A percentile compares a stretch with the other conserved stretches of the same genome.
Evolutionary conservation across 495 filamentous ascomycete genomes (phyloP).

Genomic region (Aspergillus saccharolyticus): DNA sequence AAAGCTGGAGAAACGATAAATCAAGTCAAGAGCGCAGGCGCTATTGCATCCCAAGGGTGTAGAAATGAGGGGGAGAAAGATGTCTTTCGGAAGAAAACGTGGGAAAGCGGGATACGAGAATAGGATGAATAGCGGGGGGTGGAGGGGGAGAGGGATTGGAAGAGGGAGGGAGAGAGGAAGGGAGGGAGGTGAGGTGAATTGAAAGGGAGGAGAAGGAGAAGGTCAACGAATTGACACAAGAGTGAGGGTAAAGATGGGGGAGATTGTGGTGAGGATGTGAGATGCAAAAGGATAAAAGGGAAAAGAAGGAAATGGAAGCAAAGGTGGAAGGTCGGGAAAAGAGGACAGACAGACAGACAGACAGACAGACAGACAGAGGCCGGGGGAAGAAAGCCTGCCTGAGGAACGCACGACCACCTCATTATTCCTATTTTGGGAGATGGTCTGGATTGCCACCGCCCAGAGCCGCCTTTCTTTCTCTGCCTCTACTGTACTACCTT

Average conservation of each 20-base stretch:
- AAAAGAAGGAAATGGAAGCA: constrained; percentile 8
- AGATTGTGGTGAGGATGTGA: constrained; percentile 10
- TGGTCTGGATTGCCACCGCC: constrained; percentile 14
- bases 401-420: background rate
- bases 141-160: constrained; percentile 14
- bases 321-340: constrained; percentile 15
- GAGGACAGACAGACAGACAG: constrained; percentile 31
- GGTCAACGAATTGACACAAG: constrained; percentile 4
- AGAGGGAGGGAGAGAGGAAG: constrained; percentile 9
- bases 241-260: background rate
- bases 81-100: background rate
- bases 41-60: constrained; percentile 15
- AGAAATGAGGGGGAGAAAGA: constrained; percentile 2
- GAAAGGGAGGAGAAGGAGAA: constrained; percentile 11
- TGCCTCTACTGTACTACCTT: too few relatives aligned
- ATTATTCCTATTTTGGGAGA: constrained; percentile 10
- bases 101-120: background rate
- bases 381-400: constrained; percentile 12
- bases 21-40: constrained; percentile 9
- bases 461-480: background rate
- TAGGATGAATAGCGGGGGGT: background rate
- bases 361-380: constrained; percentile 11
- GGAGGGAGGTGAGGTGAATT: constrained; percentile 12
- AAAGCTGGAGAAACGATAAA: constrained; percentile 1
- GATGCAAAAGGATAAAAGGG: constrained; percentile 6